Percentiles rank a stretch among this genome's conserved stretches.
phyloP scores from a whole-genome alignment of 257 asterid species.

The Capsicum chinense region DNA sequence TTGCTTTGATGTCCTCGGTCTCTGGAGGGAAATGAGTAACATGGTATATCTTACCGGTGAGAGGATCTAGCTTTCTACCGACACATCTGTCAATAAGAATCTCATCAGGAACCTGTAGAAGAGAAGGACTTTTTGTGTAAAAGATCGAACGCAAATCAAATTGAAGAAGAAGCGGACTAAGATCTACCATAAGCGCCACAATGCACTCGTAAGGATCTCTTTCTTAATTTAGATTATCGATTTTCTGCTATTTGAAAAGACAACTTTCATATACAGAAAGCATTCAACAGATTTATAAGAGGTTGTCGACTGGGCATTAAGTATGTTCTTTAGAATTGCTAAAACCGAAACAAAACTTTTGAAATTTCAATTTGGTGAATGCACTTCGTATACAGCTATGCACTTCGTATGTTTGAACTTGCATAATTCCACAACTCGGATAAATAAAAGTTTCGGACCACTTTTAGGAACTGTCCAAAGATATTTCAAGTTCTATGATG shows the following conservation, averaged over 20 bases:
- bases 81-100: constrained; percentile 80
- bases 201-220: not conserved
- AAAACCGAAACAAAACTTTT: too few relatives aligned
- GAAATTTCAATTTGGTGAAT: too few relatives aligned
- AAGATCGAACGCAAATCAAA: constrained; percentile 22
- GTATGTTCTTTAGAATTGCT: too few relatives aligned
- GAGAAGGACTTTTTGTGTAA: constrained; percentile 37
- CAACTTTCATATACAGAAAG: too few relatives aligned
- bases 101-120: constrained; percentile 80
- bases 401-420: too few relatives aligned
- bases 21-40: constrained; percentile 75
- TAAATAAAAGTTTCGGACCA: too few relatives aligned
- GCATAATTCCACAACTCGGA: too few relatives aligned
- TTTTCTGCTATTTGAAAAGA: too few relatives aligned
- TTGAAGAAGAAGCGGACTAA: not conserved
- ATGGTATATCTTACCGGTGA: constrained; percentile 81
- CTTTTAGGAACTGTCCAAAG: not conserved
- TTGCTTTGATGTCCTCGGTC: constrained; percentile 68
- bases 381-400: too few relatives aligned
- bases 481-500: not conserved
- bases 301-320: too few relatives aligned
- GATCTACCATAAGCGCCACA: not conserved
- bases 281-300: too few relatives aligned
- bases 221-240: not conserved
- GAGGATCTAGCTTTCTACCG: constrained; percentile 91